Base-by-base conservation (phyloP, 345 rosid species). In the Syzygium aromaticum region DNA sequence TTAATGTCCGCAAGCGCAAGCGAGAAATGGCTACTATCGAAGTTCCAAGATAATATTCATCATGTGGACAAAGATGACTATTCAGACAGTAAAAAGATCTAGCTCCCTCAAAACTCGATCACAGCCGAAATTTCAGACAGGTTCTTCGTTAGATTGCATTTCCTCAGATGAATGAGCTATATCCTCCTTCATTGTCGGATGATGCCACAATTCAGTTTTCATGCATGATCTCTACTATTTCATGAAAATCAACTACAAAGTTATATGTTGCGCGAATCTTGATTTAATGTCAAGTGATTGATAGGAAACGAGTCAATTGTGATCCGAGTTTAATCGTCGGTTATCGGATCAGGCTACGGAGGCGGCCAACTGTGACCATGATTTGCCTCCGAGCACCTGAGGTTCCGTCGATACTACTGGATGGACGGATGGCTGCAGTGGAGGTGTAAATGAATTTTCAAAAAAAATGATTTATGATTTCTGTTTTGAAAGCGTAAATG, bases 371-470 rank as follows among this genome's bases (percentile, higher is more conserved):
- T 67, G 23, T 1, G 78, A 17, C 23, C 22, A 33, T 33, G 23
- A 12, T 67, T 23, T 8, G 5, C 46, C 46, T 67, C 21, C 22
- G 12, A 1, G 6, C 43, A 67, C 23, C 23, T 2, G 6, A 33
- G 12, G 77, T 30, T 67, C 22, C 1, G 3, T 67, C 5, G 6
- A 30, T 19, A 16, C 49, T 33, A 38, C 4, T 38, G 80, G 7
- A 38, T 5, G 0, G 14, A 9, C 0, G 1, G 5, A 19, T 73
- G 46, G 27, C 14, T 33, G 2, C 22, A 12, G 13, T 2, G 49
- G 80, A 38, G 22, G 25, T 1, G 11, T 1, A 38, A 19, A 7
- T 73, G 80, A 67, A 19, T 19, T 33, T 73, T 73, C 0, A 0
- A 0, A 33, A 73, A 73, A 73, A 61, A 3, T 33, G 57, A 67